phyloP scores from a whole-genome alignment of 2,329 filamentous ascomycete genomes.

The Periconia sp. region DNA sequence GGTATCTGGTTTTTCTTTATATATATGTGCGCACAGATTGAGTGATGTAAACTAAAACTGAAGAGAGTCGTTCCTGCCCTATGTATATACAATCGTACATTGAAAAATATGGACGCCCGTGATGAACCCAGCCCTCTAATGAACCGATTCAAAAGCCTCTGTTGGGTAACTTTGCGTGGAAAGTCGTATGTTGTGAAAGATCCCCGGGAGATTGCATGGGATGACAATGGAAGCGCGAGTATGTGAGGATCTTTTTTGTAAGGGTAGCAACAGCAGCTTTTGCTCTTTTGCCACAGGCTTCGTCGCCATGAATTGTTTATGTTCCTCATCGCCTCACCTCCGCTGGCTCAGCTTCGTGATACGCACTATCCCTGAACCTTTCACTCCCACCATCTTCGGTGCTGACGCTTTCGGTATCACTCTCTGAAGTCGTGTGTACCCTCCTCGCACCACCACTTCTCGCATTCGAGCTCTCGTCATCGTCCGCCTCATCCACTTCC shows the following conservation, averaged over 20 bases:
- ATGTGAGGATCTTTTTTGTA: too few relatives aligned
- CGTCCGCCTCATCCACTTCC: constrained; percentile 20
- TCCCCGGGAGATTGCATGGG: background rate
- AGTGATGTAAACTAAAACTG: background rate
- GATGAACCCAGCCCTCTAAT: too few relatives aligned
- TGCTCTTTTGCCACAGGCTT: too few relatives aligned
- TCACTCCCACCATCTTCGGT: constrained; percentile 25
- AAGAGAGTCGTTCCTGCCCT: background rate
- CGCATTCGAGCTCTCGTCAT: constrained; percentile 28
- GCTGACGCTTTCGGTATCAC: constrained; percentile 18
- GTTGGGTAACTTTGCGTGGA: too few relatives aligned
- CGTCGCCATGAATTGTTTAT: background rate
- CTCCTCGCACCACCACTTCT: constrained; percentile 16
- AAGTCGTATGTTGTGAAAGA: too few relatives aligned
- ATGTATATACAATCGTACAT: background rate
- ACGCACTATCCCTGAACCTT: constrained; percentile 24
- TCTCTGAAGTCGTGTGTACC: constrained; percentile 28
- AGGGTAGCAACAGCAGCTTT: too few relatives aligned
- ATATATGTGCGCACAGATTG: background rate
- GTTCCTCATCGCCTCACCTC: background rate
- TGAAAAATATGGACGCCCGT: background rate
- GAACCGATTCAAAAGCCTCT: too few relatives aligned
- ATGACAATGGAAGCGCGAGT: background rate
- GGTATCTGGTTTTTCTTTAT: too few relatives aligned
- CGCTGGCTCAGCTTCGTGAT: constrained; percentile 25